Evolutionary conservation across 1,284 basidiomycete genomes (phyloP).

Genomic region (Clitocybe nebularis): DNA sequence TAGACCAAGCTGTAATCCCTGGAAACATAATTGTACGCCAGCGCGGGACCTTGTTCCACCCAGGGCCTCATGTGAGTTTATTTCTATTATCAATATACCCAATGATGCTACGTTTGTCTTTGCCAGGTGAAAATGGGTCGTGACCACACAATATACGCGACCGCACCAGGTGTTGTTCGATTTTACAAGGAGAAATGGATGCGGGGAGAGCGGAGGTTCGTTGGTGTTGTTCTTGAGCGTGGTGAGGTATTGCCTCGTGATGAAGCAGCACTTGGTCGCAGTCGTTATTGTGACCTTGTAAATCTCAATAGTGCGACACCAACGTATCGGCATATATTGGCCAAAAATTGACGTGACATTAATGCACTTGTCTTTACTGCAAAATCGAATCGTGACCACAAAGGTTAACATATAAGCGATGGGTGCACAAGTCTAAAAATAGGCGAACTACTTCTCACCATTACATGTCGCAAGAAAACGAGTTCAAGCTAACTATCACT

Average conservation of each 20-base stretch:
- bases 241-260: constrained; percentile 85
- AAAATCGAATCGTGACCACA: no score
- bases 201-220: constrained; percentile 69
- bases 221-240: constrained; percentile 77
- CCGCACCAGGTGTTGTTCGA: constrained; percentile 84
- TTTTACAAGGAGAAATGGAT: constrained; percentile 81
- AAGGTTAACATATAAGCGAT: no score
- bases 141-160: constrained; percentile 90
- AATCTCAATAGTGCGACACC: constrained; percentile 42
- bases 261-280: constrained; percentile 65
- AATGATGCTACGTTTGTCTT: constrained; percentile 10
- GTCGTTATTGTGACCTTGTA: constrained; percentile 72
- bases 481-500: constrained; percentile 35
- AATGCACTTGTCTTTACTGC: constrained; percentile 2
- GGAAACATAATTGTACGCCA: constrained; percentile 94
- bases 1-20: constrained; percentile 83
- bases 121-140: constrained; percentile 81
- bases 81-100: constrained; percentile 8
- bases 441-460: constrained; percentile 1
- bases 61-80: constrained; percentile 79
- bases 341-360: constrained; percentile 16
- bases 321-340: constrained; percentile 9
- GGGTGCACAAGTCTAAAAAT: no score
- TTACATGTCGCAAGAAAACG: constrained; percentile 11
- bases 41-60: constrained; percentile 85